Evolutionary conservation across 2,329 filamentous ascomycete genomes (phyloP).

Genomic region (Penicillium hesseltinei): DNA sequence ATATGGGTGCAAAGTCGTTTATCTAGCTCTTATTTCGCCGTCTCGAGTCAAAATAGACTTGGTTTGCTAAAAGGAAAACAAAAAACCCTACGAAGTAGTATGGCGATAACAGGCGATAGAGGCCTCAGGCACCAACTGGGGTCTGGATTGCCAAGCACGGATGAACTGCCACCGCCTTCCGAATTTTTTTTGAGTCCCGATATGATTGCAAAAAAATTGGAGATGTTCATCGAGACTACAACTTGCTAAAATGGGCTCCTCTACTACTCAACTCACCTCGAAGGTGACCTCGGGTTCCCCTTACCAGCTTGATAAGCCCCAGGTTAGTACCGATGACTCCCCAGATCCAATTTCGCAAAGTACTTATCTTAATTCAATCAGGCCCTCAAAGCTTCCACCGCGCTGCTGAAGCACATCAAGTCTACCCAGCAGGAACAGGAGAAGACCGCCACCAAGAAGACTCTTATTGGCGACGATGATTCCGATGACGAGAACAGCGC

Average conservation of each 20-base stretch:
- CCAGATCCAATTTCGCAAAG: slow-evolving; percentile 11
- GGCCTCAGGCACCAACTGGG: slow-evolving; percentile 19
- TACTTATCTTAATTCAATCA: slow-evolving; percentile 30
- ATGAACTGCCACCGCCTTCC: slow-evolving; percentile 39
- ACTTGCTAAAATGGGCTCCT: slow-evolving; percentile 39
- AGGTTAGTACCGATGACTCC: slow-evolving; percentile 35
- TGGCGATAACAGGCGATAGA: not conserved
- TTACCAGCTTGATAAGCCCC: slow-evolving; percentile 49
- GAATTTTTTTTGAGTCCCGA: slow-evolving; percentile 37
- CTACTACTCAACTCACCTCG: slow-evolving; percentile 40
- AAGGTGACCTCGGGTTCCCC: slow-evolving; percentile 45
- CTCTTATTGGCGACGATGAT: slow-evolving; percentile 51
- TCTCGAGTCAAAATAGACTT: too few relatives aligned
- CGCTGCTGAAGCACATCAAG: slow-evolving; percentile 59
- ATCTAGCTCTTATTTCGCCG: too few relatives aligned
- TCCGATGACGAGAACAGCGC: slow-evolving; percentile 46
- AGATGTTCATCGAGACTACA: slow-evolving; percentile 23
- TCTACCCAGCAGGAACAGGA: slow-evolving; percentile 50
- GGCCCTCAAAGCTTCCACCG: slow-evolving; percentile 59
- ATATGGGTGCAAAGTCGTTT: not conserved
- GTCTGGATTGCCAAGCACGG: slow-evolving; percentile 28
- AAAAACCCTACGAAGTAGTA: not conserved
- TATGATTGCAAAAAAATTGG: slow-evolving; percentile 31
- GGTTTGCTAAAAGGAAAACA: not conserved
- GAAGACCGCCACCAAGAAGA: slow-evolving; percentile 51